Percentiles rank a stretch among this genome's conserved stretches.
Conservation (phyloP, 345 rosid species). For the Diplotaxis tenuifolia region DNA sequence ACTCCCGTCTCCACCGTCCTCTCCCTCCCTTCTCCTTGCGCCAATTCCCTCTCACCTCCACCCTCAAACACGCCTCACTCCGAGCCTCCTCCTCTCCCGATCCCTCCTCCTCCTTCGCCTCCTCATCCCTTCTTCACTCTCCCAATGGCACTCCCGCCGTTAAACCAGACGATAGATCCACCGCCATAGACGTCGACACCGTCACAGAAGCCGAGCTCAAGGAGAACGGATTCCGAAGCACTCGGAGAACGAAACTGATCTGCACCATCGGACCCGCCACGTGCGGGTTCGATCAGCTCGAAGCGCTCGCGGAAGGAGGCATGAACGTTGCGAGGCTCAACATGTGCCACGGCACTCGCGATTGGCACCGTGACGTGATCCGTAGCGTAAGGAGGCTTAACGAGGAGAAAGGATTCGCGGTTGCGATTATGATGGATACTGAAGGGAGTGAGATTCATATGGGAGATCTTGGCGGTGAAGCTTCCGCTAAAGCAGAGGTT, state of each 20-base stretch:
- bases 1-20: conserved; percentile 31
- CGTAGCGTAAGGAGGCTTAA: conserved; percentile 79
- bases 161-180: conserved; percentile 32
- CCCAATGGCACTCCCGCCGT: conserved; percentile 50
- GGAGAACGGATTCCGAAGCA: conserved; percentile 99
- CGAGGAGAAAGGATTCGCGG: conserved; percentile 94
- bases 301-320: conserved; percentile 91
- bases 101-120: conserved; percentile 33
- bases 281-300: conserved; percentile 81
- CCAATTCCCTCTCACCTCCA: conserved; percentile 33
- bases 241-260: conserved; percentile 89
- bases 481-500: conserved; percentile 93
- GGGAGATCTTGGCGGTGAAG: conserved; percentile 93
- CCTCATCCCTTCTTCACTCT: conserved; percentile 48
- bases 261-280: conserved; percentile 97
- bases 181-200: conserved; percentile 70
- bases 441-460: conserved; percentile 99
- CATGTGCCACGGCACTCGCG: conserved; percentile 94
- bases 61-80: conserved; percentile 41
- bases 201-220: conserved; percentile 91
- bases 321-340: conserved; percentile 97
- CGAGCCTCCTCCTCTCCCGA: conserved; percentile 48
- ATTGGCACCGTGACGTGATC: conserved; percentile 85
- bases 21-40: conserved; percentile 39
- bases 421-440: conserved; percentile 99